Base-by-base conservation (phyloP, 139 green algal genomes). In the Tetradesmus obliquus region DNA sequence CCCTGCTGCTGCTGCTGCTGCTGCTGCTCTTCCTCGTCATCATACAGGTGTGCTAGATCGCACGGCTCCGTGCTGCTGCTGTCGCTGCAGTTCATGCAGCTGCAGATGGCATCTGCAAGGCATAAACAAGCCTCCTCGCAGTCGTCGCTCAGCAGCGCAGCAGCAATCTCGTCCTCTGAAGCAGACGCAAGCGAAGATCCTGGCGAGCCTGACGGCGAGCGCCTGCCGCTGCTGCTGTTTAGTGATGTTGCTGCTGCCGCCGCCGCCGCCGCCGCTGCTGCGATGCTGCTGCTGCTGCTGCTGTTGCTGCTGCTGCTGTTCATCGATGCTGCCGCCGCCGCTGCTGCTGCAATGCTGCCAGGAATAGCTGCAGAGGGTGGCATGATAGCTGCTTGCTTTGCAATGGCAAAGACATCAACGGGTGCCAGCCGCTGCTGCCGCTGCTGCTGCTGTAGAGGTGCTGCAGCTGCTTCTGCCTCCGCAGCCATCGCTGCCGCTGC, bases 71-170 rank as follows among this genome's bases (percentile, higher is more conserved):
- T 53, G 24, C 74, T 54, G n/a, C 2, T 55, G 74, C 74, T 20
- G n/a, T 82, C 74, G 15, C 7, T 6, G n/a, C 74, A 82, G 74
- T 82, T 53, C n/a, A 53, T 53, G 55, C 88, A 91, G 57, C 57
- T 86, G 79, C 88, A 91, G 32, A 91, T 86, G 2, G 88, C 88
- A 45, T 91, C 88, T 5, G 87, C 88, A 1, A 91, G 24, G 54
- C 88, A 87, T 5, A 81, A 60, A 57, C 88, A 91, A 0, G 88
- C 88, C 54, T 91, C 88, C 24, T 91, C 79, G 20, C 76, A 91
- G 17, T 91, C 88, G 60, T 91, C 88, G 15, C 55, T 81, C 55
- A 91, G 88, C 10, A 91, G 32, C 5, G 88, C 88, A 58, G 76
- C 76, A 12, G 88, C 76, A 10, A 91, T 86, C 54, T 91, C 88